Conservation (phyloP, 495 filamentous ascomycete genomes). For the Astrocystis sublimbata region DNA sequence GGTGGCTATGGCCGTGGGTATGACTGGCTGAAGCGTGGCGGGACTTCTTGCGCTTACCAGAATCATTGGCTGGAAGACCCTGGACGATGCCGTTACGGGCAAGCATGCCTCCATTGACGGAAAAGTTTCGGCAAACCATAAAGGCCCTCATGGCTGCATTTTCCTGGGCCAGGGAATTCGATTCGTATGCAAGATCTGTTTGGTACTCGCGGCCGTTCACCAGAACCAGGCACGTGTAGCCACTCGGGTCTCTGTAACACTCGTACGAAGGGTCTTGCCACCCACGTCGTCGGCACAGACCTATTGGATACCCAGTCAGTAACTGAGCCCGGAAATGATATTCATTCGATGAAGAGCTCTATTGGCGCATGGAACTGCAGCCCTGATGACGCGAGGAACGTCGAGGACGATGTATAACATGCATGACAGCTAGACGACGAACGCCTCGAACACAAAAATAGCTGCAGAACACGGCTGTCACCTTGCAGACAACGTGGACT, state of each 20-base stretch:
- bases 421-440: constrained; percentile 50
- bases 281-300: constrained; percentile 91
- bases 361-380: constrained; percentile 26
- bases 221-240: constrained; percentile 86
- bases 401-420: constrained; percentile 42
- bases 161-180: constrained; percentile 81
- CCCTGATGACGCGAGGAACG: constrained; percentile 40
- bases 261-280: constrained; percentile 95
- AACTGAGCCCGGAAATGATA: constrained; percentile 35
- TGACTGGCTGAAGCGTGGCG: constrained; percentile 46
- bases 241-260: constrained; percentile 67
- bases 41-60: constrained; percentile 50
- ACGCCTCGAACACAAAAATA: constrained; percentile 28
- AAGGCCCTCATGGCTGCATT: constrained; percentile 96
- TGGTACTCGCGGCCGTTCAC: constrained; percentile 98
- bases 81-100: constrained; percentile 81
- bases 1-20: constrained; percentile 34
- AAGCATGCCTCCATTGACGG: constrained; percentile 93
- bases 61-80: constrained; percentile 71
- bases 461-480: constrained; percentile 22
- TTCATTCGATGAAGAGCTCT: constrained; percentile 35
- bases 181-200: constrained; percentile 81
- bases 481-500: constrained; percentile 32
- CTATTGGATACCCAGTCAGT: constrained; percentile 60
- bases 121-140: constrained; percentile 98